Evolutionary conservation across 192 early-diverging fungal species (phyloP), one percentile per base, ranked within the genome.

Genomic region (Chytriomyces sp.): DNA sequence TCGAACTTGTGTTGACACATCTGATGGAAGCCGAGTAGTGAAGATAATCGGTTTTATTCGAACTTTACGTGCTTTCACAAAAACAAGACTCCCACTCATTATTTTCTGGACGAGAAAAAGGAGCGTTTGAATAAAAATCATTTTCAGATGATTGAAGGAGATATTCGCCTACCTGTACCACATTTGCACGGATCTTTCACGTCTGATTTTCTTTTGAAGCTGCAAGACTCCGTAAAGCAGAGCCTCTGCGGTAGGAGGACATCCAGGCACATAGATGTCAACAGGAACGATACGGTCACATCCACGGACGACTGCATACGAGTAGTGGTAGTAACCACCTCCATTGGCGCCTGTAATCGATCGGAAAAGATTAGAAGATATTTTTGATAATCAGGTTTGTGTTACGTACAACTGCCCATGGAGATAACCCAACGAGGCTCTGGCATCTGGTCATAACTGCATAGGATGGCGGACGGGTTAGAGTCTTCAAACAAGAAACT

Each of bases 311-410:
- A 97, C 96, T 72, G 93, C 90, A 83, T 97, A 97, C 60, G 93
- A 94, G 88, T 98, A 98, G 86, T 98, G 97, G 85, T 98, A 98
- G 88, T 98, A 98, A 65, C 97, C 97, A 73, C 97, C 97, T 77
- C 95, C 95, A 82, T 97, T 97, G 46, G 97, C 95, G 72, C 77
- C 77, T 78, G 66, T 45, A 44, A 23, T 59, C 53, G 45, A 45
- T 60, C 9, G n/a, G 28, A 16, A 7, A 49, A n/a, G 53, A 69
- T 16, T 44, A n/a, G 7, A 47, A 24, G 4, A 10, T 28, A 9
- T 18, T 28, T 13, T 35, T 23, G 10, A 24, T 3, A 61, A 68
- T 13, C 50, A 28, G 3, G 7, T 18, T n/a, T 28, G 53, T 53
- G 35, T 50, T 35, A 70, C 76, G 64, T 69, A 76, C 86, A 98